Conservation (phyloP, 306 rosid genomes). For the Pterocarpus macrocarpus region DNA sequence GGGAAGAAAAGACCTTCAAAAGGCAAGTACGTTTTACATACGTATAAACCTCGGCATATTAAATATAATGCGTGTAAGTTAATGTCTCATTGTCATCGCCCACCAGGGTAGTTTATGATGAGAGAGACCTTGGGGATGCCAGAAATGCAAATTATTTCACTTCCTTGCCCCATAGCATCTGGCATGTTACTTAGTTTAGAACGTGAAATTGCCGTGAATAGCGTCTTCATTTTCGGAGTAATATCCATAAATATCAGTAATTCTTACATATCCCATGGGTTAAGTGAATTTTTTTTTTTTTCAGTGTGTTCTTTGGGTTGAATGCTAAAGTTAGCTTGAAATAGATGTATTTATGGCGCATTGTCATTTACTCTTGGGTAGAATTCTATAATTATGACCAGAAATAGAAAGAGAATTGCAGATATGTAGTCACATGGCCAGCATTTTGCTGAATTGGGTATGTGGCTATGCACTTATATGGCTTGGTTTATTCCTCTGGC, state of each 20-base stretch:
- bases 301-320: slow-evolving; percentile 15
- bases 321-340: slow-evolving; percentile 34
- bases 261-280: slow-evolving; percentile 7
- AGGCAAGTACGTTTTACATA: neutral
- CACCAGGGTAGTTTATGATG: slow-evolving; percentile 41
- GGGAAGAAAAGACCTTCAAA: slow-evolving; percentile 5
- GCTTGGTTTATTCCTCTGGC: slow-evolving; percentile 19
- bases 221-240: slow-evolving; percentile 24
- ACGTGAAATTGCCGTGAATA: slow-evolving; percentile 24
- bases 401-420: slow-evolving; percentile 33
- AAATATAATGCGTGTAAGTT: slow-evolving; percentile 37
- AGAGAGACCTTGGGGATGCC: slow-evolving; percentile 14
- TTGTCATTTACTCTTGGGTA: slow-evolving; percentile 37
- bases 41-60: slow-evolving; percentile 23
- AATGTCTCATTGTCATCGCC: slow-evolving; percentile 27
- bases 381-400: slow-evolving; percentile 22
- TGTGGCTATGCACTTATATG: slow-evolving; percentile 7
- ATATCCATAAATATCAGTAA: slow-evolving; percentile 12
- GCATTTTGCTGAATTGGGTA: slow-evolving; percentile 39
- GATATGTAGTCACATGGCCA: slow-evolving; percentile 10
- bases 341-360: slow-evolving; percentile 30
- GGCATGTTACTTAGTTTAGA: slow-evolving; percentile 36
- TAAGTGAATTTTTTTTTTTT: slow-evolving; percentile 19
- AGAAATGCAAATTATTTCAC: slow-evolving; percentile 30
- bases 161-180: slow-evolving; percentile 4